Evolutionary conservation across 2,329 filamentous ascomycete species (phyloP).

Genomic region (Pseudogymnoascus sp.): DNA sequence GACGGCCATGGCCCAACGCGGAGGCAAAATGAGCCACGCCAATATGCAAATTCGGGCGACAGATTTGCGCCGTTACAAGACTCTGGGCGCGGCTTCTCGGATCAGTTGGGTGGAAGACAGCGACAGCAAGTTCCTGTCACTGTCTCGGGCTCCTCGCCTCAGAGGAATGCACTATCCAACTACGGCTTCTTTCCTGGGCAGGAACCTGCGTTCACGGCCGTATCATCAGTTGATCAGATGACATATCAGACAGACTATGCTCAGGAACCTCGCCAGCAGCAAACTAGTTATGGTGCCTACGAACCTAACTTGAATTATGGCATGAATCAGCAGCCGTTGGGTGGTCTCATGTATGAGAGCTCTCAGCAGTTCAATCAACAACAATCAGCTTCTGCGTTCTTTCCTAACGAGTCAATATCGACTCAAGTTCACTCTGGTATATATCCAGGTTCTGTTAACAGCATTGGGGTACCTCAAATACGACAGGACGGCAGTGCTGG

Average conservation of each 20-base stretch:
- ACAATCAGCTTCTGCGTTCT: not conserved
- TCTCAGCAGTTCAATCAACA: conserved; percentile 1
- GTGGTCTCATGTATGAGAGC: not conserved
- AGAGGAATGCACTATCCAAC: not conserved
- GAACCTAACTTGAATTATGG: not conserved
- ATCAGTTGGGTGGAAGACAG: not conserved
- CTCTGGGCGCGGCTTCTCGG: not conserved
- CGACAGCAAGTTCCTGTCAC: not conserved
- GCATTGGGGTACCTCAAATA: not conserved
- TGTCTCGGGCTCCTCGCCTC: not conserved
- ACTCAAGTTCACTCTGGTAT: not conserved
- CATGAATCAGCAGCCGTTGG: not conserved
- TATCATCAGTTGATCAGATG: conserved; percentile 4
- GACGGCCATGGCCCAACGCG: conserved; percentile 6
- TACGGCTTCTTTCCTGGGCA: conserved; percentile 1
- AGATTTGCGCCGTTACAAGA: not conserved
- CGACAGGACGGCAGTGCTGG: not conserved
- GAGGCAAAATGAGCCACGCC: conserved; percentile 3
- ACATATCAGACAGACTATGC: not conserved
- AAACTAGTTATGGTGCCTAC: not conserved
- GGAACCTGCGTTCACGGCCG: not conserved
- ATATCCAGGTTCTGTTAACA: not conserved
- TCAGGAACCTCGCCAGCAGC: not conserved
- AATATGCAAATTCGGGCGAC: not conserved
- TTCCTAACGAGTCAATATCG: not conserved